Conservation (phyloP, 176 grass and related monocot species). For the Hordeum marinum region DNA sequence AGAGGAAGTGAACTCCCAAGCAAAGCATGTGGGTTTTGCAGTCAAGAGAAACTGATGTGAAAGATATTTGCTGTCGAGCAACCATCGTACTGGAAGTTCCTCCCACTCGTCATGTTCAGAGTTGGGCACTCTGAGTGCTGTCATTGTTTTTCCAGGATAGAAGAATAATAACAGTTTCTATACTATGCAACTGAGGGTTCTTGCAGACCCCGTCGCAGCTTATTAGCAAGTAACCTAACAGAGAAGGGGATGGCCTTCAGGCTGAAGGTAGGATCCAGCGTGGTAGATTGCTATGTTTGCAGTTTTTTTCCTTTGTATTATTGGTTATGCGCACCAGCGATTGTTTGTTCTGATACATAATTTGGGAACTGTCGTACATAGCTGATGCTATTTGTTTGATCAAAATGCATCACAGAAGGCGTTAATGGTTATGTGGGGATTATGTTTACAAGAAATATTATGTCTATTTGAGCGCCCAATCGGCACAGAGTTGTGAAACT, state of each 20-base stretch:
- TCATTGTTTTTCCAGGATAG: background rate
- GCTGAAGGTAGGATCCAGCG: constrained; percentile 24
- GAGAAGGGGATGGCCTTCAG: constrained; percentile 27
- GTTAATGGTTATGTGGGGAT: background rate
- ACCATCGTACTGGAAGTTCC: constrained; percentile 15
- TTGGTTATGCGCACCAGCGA: background rate
- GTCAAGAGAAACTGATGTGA: background rate
- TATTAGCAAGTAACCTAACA: constrained; percentile 37
- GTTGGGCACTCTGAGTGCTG: background rate
- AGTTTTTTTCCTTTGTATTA: background rate
- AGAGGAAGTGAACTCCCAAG: constrained; percentile 12
- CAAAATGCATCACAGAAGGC: background rate
- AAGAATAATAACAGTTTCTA: constrained; percentile 29
- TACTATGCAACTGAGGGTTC: constrained; percentile 32
- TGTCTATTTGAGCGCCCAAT: background rate
- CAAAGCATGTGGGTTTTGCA: background rate
- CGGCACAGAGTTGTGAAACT: background rate
- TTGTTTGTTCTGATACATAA: background rate
- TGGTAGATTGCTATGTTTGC: constrained; percentile 21
- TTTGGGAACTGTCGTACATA: constrained; percentile 5
- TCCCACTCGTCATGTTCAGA: constrained; percentile 5
- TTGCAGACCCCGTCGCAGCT: constrained; percentile 29
- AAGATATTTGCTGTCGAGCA: constrained; percentile 12
- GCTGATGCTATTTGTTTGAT: background rate
- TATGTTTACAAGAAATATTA: background rate